These are phyloP conservation scores for Orychophragmus violaceus DNA, from an alignment of 345 rosid species.

Conservation along the genomic window DNA sequence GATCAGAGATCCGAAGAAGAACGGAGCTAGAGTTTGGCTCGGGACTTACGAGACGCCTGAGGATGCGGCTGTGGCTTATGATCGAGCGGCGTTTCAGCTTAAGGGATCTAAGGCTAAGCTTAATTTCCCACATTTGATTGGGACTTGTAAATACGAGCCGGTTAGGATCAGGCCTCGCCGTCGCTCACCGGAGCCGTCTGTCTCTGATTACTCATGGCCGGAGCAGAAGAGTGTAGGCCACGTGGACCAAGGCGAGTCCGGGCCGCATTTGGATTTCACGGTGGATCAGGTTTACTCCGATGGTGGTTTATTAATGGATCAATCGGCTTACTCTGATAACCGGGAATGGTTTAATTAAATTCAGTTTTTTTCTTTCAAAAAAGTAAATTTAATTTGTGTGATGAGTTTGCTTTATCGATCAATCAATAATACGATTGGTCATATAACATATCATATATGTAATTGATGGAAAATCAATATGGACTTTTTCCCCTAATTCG, in stretches of 20 bases:
- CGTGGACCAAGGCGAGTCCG: conserved; percentile 3
- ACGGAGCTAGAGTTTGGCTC: conserved; percentile 62
- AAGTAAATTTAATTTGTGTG: background rate
- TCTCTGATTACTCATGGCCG: background rate
- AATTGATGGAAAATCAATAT: background rate
- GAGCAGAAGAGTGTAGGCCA: background rate
- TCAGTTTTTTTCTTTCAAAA: background rate
- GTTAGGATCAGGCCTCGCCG: conserved; percentile 46
- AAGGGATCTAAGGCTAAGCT: conserved; percentile 53
- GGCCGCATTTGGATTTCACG: conserved; percentile 9
- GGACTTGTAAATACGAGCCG: conserved; percentile 33
- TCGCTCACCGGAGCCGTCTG: conserved; percentile 25
- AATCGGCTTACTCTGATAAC: background rate
- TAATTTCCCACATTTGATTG: conserved; percentile 53
- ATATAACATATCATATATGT: background rate
- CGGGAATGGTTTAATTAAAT: background rate
- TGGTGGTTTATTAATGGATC: background rate
- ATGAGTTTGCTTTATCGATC: background rate
- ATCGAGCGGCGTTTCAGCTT: conserved; percentile 49
- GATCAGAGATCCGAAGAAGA: conserved; percentile 59
- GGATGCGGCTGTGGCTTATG: conserved; percentile 64
- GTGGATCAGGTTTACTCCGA: conserved; percentile 12
- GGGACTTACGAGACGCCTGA: conserved; percentile 62
- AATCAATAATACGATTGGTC: background rate
- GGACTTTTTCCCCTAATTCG: background rate